Evolutionary conservation across 352 stramenopile species (phyloP).

Genomic region (Aphanomyces astaci): DNA sequence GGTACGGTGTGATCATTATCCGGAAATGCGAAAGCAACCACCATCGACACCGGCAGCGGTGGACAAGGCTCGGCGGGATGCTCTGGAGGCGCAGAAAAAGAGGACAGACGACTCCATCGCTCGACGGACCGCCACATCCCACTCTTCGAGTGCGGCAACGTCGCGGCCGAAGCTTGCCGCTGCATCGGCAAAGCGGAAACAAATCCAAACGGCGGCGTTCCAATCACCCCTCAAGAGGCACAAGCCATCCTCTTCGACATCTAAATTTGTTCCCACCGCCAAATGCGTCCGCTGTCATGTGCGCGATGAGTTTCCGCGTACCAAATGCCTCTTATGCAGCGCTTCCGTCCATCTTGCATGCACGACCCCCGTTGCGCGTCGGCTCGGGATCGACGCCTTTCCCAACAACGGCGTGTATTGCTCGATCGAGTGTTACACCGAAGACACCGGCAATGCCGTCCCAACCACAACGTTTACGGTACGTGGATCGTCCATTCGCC

Average conservation of each 20-base stretch:
- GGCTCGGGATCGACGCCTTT: not conserved
- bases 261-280: no score
- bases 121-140: not conserved
- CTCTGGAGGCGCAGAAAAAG: slow-evolving; percentile 5
- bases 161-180: not conserved
- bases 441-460: not conserved
- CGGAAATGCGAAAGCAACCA: not conserved
- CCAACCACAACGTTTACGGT: not conserved
- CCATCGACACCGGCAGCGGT: not conserved
- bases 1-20: not conserved
- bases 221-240: not conserved
- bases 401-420: not conserved
- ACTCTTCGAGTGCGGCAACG: not conserved
- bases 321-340: slow-evolving; percentile 14
- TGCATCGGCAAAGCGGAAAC: slow-evolving; percentile 1
- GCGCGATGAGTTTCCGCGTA: not conserved
- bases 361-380: not conserved
- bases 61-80: not conserved
- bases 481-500: no score
- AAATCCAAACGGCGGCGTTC: not conserved
- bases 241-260: not conserved
- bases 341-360: not conserved
- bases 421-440: slow-evolving; percentile 9
- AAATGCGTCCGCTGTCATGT: not conserved
- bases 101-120: not conserved